These are phyloP conservation scores for Trichosanthes truncata DNA, from an alignment of 306 rosid genomes.

Conservation along the genomic window DNA sequence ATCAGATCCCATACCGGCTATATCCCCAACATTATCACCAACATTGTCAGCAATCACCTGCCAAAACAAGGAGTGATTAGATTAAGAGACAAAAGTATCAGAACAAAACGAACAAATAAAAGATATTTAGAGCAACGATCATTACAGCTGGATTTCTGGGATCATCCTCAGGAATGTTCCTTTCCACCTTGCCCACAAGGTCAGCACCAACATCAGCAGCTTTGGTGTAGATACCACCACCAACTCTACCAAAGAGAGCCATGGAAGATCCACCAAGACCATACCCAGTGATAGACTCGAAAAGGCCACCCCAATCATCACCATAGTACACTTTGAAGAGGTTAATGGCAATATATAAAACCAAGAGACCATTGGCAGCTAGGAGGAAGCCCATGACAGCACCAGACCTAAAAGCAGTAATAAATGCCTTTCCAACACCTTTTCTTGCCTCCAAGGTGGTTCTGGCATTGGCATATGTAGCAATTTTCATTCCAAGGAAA, in stretches of 20 bases:
- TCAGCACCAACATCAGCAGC: conserved; percentile 99
- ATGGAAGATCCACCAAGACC: conserved; percentile 98
- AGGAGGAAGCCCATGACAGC: conserved; percentile 97
- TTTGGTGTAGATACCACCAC: conserved; percentile 94
- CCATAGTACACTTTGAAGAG: conserved; percentile 85
- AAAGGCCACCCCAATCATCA: conserved; percentile 93
- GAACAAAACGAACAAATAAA: background rate
- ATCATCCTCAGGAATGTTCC: conserved; percentile 93
- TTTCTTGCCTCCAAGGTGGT: conserved; percentile 88
- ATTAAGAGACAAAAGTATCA: background rate
- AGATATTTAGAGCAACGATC: background rate
- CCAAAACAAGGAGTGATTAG: background rate
- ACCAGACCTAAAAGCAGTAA: conserved; percentile 84
- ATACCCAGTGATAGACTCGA: conserved; percentile 94
- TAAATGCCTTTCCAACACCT: conserved; percentile 95
- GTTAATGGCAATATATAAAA: conserved; percentile 66
- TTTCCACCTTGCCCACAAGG: conserved; percentile 90
- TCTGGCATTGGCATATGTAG: conserved; percentile 93
- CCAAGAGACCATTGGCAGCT: conserved; percentile 91
- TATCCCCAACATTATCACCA: conserved; percentile 96
- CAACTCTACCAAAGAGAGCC: conserved; percentile 99
- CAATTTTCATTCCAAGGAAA: conserved; percentile 96
- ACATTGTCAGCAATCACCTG: conserved; percentile 98
- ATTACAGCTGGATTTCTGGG: conserved; percentile 99
- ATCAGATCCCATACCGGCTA: conserved; percentile 99